Base-by-base conservation (phyloP, 345 rosid species). In the Tarenaya hassleriana region DNA sequence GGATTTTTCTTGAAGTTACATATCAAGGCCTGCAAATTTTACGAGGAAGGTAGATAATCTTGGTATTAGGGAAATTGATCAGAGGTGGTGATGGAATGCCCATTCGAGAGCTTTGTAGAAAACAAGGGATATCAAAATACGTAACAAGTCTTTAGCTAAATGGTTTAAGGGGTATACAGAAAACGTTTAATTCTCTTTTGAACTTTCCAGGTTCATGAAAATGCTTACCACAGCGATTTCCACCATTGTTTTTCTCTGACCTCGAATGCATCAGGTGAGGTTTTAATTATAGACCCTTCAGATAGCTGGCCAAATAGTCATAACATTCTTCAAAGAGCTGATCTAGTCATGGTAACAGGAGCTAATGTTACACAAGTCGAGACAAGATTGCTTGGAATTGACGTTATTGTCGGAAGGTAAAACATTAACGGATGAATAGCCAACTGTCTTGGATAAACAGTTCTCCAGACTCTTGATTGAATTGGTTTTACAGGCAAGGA, bases 191-290 rank as follows among this genome's bases (percentile, higher is more conserved):
- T 19, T 31, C 8, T 8, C 16, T 9, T 7, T 35, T 59, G 48
- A 59, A 40, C 56, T 16, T 63, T 69, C 47, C 84, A 86, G 96
- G 86, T 92, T 76, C 98, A 84, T 40, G 96, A 88, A 73, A 92
- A 92, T 77, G 95, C 96, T 44, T 88, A 92, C 66, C 73, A 73
- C 37, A 92, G 95, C 45, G 81, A 82, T 41, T 92, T 79, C 56
- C 98, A 92, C 73, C 98, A 92, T 60, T 92, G 98, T 71, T 92
- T 82, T 74, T 75, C 96, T 55, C 52, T 81, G 56, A 78, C 75
- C 13, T 75, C 95, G 72, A 92, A 81, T 70, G 67, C 84, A 55
- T 75, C 88, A 61, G 95, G 97, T 84, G 33, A 31, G 67, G 59
- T 4, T 60, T n/a, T 19, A 40, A 39, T 63, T 42, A 51, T 58